Percentiles rank a stretch among this genome's conserved stretches.
Evolutionary conservation across 1,284 basidiomycete genomes (phyloP).

Genomic region (Rhodotorula sp.): DNA sequence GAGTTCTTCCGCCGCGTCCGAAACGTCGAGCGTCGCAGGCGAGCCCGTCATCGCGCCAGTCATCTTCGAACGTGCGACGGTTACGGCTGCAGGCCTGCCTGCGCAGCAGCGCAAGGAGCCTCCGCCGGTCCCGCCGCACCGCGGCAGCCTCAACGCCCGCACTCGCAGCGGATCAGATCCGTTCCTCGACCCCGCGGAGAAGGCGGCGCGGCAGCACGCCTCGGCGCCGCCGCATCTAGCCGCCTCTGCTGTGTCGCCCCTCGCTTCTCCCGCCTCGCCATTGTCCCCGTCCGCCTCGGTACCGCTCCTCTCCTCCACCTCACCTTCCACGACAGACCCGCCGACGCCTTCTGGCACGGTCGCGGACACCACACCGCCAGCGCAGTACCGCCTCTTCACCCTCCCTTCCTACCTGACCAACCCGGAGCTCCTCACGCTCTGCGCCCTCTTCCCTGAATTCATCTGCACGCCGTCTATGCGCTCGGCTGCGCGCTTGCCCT

Average conservation of each 20-base stretch:
- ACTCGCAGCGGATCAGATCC: conserved; percentile 27
- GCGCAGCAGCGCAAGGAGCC: neutral
- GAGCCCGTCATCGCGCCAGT: neutral
- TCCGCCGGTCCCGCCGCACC: conserved; percentile 32
- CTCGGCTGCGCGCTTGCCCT: conserved; percentile 1
- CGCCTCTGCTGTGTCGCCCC: neutral
- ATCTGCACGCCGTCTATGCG: conserved; percentile 15
- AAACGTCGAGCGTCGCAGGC: neutral
- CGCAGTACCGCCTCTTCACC: conserved; percentile 35
- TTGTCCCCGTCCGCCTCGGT: neutral
- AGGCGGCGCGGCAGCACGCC: neutral
- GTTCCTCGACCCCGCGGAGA: conserved; percentile 26
- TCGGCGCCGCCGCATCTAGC: neutral
- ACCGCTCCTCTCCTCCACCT: neutral
- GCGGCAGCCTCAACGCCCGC: conserved; percentile 1
- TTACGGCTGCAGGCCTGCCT: neutral
- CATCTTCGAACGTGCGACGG: neutral
- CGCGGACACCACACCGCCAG: neutral
- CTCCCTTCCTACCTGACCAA: conserved; percentile 40
- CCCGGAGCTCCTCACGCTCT: conserved; percentile 34
- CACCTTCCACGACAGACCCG: neutral
- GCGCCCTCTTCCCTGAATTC: conserved; percentile 39
- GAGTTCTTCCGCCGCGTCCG: neutral
- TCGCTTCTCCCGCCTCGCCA: neutral
- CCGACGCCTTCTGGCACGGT: neutral